Conservation (phyloP, 768 basidiomycete genomes). For the Strobilomyces echinocephalus region DNA sequence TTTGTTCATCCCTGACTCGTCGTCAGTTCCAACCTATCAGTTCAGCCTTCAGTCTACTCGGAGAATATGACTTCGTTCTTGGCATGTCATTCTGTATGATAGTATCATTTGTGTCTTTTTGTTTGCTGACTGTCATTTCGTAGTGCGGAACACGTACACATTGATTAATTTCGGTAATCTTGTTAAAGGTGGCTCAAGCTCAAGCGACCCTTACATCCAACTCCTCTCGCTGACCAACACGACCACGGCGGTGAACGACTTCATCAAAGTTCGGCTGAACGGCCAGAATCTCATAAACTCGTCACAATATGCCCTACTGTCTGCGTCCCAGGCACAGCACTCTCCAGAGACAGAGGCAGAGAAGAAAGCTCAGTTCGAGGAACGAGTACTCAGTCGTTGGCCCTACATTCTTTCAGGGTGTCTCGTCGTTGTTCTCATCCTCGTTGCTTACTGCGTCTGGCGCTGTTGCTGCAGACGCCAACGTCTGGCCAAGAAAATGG, state of each 20-base stretch:
- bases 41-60: conserved; percentile 69
- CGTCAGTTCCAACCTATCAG: conserved; percentile 78
- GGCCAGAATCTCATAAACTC: conserved; percentile 56
- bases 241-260: conserved; percentile 55
- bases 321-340: conserved; percentile 50
- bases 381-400: conserved; percentile 65
- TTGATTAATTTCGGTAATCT: conserved; percentile 71
- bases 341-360: conserved; percentile 62
- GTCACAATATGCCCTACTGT: conserved; percentile 55
- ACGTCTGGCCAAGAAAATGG: conserved; percentile 27
- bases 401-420: conserved; percentile 66
- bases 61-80: conserved; percentile 78
- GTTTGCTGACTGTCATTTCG: conserved; percentile 6
- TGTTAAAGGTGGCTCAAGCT: conserved; percentile 45
- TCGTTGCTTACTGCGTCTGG: conserved; percentile 51
- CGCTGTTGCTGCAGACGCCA: conserved; percentile 51
- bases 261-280: conserved; percentile 54
- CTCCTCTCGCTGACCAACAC: conserved; percentile 56
- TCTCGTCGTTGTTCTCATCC: conserved; percentile 43
- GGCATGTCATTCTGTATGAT: conserved; percentile 74
- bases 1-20: conserved; percentile 6
- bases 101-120: not conserved
- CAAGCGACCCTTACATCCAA: conserved; percentile 63
- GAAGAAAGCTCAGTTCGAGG: conserved; percentile 63
- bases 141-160: conserved; percentile 77